These are phyloP conservation scores for Sporothrix euskadiensis DNA, from an alignment of 2,329 filamentous ascomycete genomes.

Conservation along the genomic window DNA sequence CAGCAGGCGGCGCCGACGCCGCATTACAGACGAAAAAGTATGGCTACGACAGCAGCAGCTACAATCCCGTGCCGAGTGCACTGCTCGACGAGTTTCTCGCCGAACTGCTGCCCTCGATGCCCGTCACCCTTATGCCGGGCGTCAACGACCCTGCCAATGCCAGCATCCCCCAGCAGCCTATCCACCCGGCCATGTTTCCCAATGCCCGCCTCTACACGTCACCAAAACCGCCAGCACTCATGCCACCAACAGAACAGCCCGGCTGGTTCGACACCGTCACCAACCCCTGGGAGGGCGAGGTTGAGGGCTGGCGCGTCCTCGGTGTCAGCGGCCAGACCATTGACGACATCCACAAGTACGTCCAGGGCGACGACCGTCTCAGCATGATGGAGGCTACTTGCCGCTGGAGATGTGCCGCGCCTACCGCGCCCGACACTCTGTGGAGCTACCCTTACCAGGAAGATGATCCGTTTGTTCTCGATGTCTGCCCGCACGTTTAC, in stretches of 20 bases:
- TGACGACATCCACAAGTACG: slow-evolving; percentile 90
- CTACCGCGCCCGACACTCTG: slow-evolving; percentile 92
- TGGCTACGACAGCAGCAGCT: slow-evolving; percentile 85
- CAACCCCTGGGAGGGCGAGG: slow-evolving; percentile 88
- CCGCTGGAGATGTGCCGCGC: slow-evolving; percentile 85
- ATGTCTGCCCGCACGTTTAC: slow-evolving; percentile 84
- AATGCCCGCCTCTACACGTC: slow-evolving; percentile 67
- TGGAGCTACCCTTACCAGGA: slow-evolving; percentile 98
- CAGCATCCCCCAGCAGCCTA: slow-evolving; percentile 86
- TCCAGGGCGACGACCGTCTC: slow-evolving; percentile 73
- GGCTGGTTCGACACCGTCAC: slow-evolving; percentile 83
- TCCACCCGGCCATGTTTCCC: slow-evolving; percentile 91
- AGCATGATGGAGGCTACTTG: slow-evolving; percentile 95
- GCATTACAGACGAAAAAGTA: slow-evolving; percentile 68
- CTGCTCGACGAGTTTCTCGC: slow-evolving; percentile 82
- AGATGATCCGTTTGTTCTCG: slow-evolving; percentile 85
- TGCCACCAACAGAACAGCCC: slow-evolving; percentile 7
- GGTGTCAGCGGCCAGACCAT: slow-evolving; percentile 91
- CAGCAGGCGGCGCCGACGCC: slow-evolving; percentile 35
- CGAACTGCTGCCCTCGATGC: slow-evolving; percentile 78
- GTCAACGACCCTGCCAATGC: slow-evolving; percentile 83
- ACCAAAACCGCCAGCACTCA: slow-evolving; percentile 31
- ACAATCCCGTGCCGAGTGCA: slow-evolving; percentile 82
- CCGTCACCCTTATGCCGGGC: slow-evolving; percentile 86
- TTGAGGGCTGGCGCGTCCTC: slow-evolving; percentile 86